A percentile compares a stretch with the other conserved stretches of the same genome.
Evolutionary conservation across 2,329 filamentous ascomycete species (phyloP).

Genomic region (Seiridium unicorne): DNA sequence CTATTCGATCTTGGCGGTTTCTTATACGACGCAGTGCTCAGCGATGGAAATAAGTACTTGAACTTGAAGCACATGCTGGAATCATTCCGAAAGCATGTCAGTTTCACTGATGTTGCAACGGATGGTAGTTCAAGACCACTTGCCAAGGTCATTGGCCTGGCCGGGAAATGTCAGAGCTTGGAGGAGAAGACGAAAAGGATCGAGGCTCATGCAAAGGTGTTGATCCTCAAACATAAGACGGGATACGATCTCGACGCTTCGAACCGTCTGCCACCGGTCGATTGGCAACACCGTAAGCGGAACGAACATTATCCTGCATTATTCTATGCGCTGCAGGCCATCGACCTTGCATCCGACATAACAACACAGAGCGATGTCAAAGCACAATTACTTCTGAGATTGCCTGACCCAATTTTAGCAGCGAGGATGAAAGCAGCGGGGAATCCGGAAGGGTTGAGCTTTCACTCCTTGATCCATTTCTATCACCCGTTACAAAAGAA

Average conservation of each 20-base stretch:
- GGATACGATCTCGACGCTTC: slow-evolving; percentile 20
- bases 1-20: slow-evolving; percentile 22
- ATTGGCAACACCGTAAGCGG: slow-evolving; percentile 2
- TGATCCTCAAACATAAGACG: slow-evolving; percentile 18
- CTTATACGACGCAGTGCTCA: slow-evolving; percentile 14
- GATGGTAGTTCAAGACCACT: slow-evolving; percentile 9
- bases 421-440: slow-evolving; percentile 15
- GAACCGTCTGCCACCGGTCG: slow-evolving; percentile 12
- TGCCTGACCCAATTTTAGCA: slow-evolving; percentile 19
- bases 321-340: slow-evolving; percentile 17
- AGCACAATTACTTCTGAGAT: slow-evolving; percentile 15
- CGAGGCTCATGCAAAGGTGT: slow-evolving; percentile 15
- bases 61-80: not conserved
- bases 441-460: slow-evolving; percentile 15
- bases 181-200: slow-evolving; percentile 15
- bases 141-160: slow-evolving; percentile 14
- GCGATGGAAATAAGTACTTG: not conserved
- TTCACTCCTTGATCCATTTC: slow-evolving; percentile 17
- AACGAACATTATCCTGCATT: slow-evolving; percentile 13
- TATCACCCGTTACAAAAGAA: slow-evolving; percentile 8
- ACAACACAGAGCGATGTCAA: slow-evolving; percentile 16
- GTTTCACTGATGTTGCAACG: not conserved
- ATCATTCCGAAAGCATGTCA: not conserved
- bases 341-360: slow-evolving; percentile 13
- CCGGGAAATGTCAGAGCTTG: slow-evolving; percentile 16